Evolutionary conservation across 108 stramenopile species (phyloP).

Genomic region (Nitzschia inconspicua): DNA sequence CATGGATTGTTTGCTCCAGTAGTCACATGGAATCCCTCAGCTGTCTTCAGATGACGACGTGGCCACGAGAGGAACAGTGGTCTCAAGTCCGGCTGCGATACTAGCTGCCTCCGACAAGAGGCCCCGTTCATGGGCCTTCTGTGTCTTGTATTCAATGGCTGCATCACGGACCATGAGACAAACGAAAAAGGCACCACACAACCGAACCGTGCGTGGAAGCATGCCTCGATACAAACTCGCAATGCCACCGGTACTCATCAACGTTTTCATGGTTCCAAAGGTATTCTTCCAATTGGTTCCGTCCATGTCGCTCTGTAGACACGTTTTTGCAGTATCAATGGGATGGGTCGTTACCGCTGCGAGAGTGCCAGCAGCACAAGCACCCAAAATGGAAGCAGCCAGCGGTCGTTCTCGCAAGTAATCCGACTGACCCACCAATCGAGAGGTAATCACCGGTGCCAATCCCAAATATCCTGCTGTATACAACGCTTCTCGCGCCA

Average conservation of each 20-base stretch:
- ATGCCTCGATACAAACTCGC: slow-evolving; percentile 9
- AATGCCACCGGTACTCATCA: slow-evolving; percentile 12
- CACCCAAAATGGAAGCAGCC: slow-evolving; percentile 3
- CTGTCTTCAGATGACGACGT: too few species aligned
- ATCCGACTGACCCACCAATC: too few species aligned
- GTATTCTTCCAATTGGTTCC: background rate
- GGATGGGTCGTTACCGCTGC: slow-evolving; percentile 23
- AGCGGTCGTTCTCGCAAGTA: too few species aligned
- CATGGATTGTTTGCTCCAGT: too few species aligned
- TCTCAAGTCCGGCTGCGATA: too few species aligned
- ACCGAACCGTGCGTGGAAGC: slow-evolving; percentile 16
- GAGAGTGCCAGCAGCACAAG: slow-evolving; percentile 19
- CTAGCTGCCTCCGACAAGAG: too few species aligned
- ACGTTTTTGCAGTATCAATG: slow-evolving; percentile 19
- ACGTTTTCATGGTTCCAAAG: slow-evolving; percentile 1
- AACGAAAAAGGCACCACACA: slow-evolving; percentile 22
- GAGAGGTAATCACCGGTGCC: slow-evolving; percentile 25
- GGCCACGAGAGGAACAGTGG: too few species aligned
- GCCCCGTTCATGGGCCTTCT: too few species aligned
- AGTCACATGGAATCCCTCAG: too few species aligned
- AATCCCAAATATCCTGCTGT: slow-evolving; percentile 27
- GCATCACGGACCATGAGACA: slow-evolving; percentile 13
- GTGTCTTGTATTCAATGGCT: slow-evolving; percentile 17
- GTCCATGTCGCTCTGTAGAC: slow-evolving; percentile 19
- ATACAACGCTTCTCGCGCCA: slow-evolving; percentile 20